Evolutionary conservation across 495 filamentous ascomycete genomes (phyloP), one percentile per base, ranked within the genome.

Genomic region (Physcia stellaris): DNA sequence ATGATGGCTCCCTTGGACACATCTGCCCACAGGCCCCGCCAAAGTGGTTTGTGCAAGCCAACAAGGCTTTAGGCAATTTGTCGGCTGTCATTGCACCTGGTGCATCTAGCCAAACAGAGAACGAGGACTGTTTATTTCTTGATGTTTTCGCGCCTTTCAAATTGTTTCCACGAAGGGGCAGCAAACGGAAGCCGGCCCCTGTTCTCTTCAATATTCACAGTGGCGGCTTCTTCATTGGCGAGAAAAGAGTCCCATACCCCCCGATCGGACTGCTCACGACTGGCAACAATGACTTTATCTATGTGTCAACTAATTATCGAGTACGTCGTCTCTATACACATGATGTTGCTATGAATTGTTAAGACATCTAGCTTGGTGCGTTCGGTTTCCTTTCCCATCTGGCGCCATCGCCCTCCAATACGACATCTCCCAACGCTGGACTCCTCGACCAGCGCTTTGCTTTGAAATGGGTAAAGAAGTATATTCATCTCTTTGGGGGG

Each of bases 401-500:
- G 41, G 57, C 66, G 34, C n/a, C n/a, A n/a, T n/a, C n/a, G n/a
- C n/a, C n/a, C n/a, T n/a, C n/a, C n/a, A 43, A 43, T 7, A 54
- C 62, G 15, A 58, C 51, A 3, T 13, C 46, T 19, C 56, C 67
- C 2, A 70, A 70, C 29, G 57, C 53, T 1, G 64, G 63, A 0
- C 47, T 66, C 1, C 55, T 48, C 43, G 64, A 68, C 34, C 64
- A 67, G 40, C 55, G 63, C 9, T 55, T 73, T 43, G 69, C 71
- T 2, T 57, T 82, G 15, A 49, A 73, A 20, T 82, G 76, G 76
- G 63, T 80, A 6, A 62, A 75, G 44, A 54, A 61, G 32, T 54
- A 76, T 52, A 77, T 80, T 39, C 43, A 48, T 30, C 57, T 57
- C 10, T 78, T 80, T 37, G 73, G 73, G 19, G 77, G 76, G 24